Conservation (phyloP, 441 rosid species). For the Erodium moschatum region DNA sequence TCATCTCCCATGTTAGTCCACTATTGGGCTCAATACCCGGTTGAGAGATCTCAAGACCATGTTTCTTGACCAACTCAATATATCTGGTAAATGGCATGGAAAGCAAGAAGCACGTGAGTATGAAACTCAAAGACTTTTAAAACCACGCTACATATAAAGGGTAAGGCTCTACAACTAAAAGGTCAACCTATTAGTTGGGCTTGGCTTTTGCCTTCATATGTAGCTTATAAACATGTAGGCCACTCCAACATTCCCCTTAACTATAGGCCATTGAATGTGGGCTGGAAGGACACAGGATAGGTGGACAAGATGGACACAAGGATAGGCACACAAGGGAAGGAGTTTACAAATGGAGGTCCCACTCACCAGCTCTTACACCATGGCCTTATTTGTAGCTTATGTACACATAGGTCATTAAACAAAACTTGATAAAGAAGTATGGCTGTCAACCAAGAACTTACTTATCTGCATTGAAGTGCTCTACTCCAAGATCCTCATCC, state of each 20-base stretch:
- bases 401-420: not conserved
- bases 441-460: conserved; percentile 20
- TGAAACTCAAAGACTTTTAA: not conserved
- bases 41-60: conserved; percentile 1
- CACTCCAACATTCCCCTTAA: not conserved
- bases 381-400: not conserved
- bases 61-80: not conserved
- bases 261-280: not conserved
- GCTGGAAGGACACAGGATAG: not conserved
- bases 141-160: not conserved
- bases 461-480: conserved; percentile 63
- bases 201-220: conserved; percentile 1
- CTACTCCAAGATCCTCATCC: conserved; percentile 43
- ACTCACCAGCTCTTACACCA: not conserved
- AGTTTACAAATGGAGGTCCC: not conserved
- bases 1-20: conserved; percentile 95
- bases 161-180: not conserved
- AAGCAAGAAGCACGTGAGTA: not conserved
- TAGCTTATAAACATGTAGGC: not conserved
- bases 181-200: not conserved
- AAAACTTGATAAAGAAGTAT: conserved; percentile 14
- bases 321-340: not conserved
- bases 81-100: not conserved
- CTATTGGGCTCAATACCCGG: conserved; percentile 53
- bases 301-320: not conserved